Percentiles rank a stretch among this genome's conserved stretches.
Conservation (phyloP, 2,329 filamentous ascomycete species). For the Phaeophleospora eucalypticola region DNA sequence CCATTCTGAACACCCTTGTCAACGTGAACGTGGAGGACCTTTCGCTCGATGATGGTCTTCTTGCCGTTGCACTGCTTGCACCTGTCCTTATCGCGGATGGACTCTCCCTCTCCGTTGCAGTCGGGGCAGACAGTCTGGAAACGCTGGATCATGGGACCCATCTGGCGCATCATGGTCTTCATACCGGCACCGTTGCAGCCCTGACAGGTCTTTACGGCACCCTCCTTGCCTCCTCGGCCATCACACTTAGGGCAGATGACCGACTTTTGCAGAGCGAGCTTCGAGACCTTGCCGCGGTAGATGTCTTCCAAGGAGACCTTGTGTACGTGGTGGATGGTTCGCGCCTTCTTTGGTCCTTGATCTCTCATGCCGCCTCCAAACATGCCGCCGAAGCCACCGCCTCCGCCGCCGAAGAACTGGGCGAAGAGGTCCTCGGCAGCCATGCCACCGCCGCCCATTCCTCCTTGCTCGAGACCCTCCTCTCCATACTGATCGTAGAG, state of each 20-base stretch:
- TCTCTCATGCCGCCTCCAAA: conserved; percentile 65
- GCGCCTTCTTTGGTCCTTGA: conserved; percentile 81
- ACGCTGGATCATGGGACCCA: conserved; percentile 99
- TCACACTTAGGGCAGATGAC: conserved; percentile 95
- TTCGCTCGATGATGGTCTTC: conserved; percentile 96
- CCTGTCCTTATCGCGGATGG: conserved; percentile 92
- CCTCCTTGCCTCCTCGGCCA: conserved; percentile 92
- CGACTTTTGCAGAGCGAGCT: conserved; percentile 93
- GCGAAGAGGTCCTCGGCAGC: conserved; percentile 93
- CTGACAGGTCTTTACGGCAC: conserved; percentile 87
- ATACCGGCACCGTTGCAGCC: conserved; percentile 93
- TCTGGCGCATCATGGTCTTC: conserved; percentile 99
- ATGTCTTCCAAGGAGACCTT: conserved; percentile 97
- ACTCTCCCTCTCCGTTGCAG: conserved; percentile 95
- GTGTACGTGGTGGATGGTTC: conserved; percentile 97
- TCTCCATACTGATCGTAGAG: conserved; percentile 98
- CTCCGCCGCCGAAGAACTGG: conserved; percentile 83
- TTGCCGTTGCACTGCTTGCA: conserved; percentile 96
- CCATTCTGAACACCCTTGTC: conserved; percentile 90
- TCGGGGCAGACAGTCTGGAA: conserved; percentile 99
- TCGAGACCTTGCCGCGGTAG: conserved; percentile 96
- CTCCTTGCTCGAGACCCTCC: conserved; percentile 84
- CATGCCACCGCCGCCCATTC: conserved; percentile 74
- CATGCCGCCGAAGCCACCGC: conserved; percentile 66
- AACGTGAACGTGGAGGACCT: conserved; percentile 96